Evolutionary conservation across 176 grass and related monocot species (phyloP).

Genomic region (Carex kokanica): DNA sequence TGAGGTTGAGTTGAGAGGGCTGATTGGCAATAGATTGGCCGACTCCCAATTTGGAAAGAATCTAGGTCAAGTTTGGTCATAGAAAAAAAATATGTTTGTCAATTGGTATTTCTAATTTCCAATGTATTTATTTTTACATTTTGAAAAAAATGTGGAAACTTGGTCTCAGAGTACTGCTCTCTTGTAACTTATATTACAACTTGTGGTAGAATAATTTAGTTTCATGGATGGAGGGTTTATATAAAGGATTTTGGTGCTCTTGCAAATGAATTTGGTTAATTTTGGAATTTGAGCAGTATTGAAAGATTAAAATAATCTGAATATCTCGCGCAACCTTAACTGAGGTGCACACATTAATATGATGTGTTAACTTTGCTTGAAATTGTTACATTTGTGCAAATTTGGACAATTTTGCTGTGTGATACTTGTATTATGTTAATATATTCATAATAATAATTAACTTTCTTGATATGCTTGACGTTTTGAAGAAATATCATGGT

Average conservation of each 20-base stretch:
- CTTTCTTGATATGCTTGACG: no score
- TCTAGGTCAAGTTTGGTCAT: constrained; percentile 41
- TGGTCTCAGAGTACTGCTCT: not conserved
- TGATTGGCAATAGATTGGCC: constrained; percentile 59
- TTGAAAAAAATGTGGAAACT: constrained; percentile 3
- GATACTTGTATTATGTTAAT: no score
- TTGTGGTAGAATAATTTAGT: not conserved
- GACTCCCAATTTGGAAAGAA: constrained; percentile 46
- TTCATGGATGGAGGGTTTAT: constrained; percentile 2
- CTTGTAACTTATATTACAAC: not conserved
- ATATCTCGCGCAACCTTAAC: not conserved
- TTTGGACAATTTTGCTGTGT: not conserved
- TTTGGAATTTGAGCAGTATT: not conserved
- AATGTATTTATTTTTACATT: not conserved
- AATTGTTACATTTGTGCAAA: not conserved
- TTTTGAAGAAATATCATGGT: no score
- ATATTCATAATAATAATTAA: no score
- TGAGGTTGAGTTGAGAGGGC: constrained; percentile 67
- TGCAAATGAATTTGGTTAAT: not conserved
- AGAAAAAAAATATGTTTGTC: constrained; percentile 13
- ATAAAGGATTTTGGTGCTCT: not conserved
- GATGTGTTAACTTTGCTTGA: not conserved
- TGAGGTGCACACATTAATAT: not conserved
- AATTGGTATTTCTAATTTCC: constrained; percentile 10
- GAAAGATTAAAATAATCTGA: not conserved